phyloP scores from a whole-genome alignment of 768 basidiomycete species.

The Mycena kentingensis region DNA sequence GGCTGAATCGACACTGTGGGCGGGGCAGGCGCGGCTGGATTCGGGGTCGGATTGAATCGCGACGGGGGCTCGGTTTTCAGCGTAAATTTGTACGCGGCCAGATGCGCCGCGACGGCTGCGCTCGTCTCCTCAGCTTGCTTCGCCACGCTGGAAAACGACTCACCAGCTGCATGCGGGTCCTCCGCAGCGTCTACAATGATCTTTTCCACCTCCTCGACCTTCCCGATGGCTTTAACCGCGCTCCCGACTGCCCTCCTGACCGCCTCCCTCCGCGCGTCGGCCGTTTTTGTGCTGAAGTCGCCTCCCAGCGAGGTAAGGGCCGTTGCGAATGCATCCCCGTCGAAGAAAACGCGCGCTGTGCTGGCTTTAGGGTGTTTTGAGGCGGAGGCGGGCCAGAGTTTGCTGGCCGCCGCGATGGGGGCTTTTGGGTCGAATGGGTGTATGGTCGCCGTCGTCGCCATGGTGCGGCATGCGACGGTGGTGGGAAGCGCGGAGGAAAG shows the following conservation, averaged over 20 bases:
- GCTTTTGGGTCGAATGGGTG: slow-evolving; percentile 56
- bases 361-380: slow-evolving; percentile 61
- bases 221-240: slow-evolving; percentile 69
- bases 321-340: slow-evolving; percentile 40
- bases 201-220: slow-evolving; percentile 58
- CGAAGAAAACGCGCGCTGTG: slow-evolving; percentile 66
- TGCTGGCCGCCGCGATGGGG: slow-evolving; percentile 31
- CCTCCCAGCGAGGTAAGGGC: slow-evolving; percentile 63
- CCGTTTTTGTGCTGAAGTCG: slow-evolving; percentile 47
- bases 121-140: too few relatives aligned
- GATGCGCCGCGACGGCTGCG: slow-evolving; percentile 76
- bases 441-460: slow-evolving; percentile 60
- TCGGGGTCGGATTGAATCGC: slow-evolving; percentile 56
- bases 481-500: not conserved
- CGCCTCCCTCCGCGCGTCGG: slow-evolving; percentile 57
- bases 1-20: slow-evolving; percentile 54
- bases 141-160: slow-evolving; percentile 26
- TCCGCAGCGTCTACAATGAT: slow-evolving; percentile 62
- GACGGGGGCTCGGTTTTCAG: slow-evolving; percentile 76
- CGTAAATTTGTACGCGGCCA: slow-evolving; percentile 75
- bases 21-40: slow-evolving; percentile 50
- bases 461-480: slow-evolving; percentile 29
- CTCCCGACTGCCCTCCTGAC: slow-evolving; percentile 72
- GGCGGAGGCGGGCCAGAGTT: slow-evolving; percentile 54
- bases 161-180: slow-evolving; percentile 81